A percentile compares a stretch with the other conserved stretches of the same genome.
These are phyloP conservation scores for Citrus glauca DNA, from an alignment of 345 rosid species.

Conservation along the genomic window DNA sequence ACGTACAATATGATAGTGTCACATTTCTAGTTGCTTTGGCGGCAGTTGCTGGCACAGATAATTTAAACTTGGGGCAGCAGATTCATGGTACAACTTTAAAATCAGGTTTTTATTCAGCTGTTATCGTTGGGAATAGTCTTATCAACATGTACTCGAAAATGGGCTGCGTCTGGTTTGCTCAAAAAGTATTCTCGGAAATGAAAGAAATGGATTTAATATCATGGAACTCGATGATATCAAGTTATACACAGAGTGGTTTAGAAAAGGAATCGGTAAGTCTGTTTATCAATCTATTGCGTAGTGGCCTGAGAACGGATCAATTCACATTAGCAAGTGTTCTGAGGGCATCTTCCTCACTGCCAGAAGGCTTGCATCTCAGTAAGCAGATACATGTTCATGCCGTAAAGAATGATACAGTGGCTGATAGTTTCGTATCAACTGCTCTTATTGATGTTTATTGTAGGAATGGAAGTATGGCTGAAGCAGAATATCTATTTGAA, in stretches of 20 bases:
- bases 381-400: conserved; percentile 57
- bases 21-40: conserved; percentile 45
- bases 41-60: conserved; percentile 31
- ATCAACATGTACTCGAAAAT: conserved; percentile 51
- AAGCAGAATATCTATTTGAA: conserved; percentile 45
- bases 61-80: conserved; percentile 35
- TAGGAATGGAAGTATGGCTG: conserved; percentile 39
- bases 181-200: conserved; percentile 37
- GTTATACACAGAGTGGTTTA: conserved; percentile 35
- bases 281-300: conserved; percentile 36
- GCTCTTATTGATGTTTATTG: conserved; percentile 56
- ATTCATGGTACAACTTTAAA: conserved; percentile 48
- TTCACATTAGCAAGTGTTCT: conserved; percentile 52
- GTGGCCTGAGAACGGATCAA: conserved; percentile 41
- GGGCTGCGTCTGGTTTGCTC: conserved; percentile 26
- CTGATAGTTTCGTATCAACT: conserved; percentile 48
- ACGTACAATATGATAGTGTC: conserved; percentile 40
- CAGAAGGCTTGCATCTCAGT: conserved; percentile 35
- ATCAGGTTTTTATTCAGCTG: conserved; percentile 38
- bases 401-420: conserved; percentile 25
- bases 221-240: conserved; percentile 59
- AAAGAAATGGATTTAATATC: conserved; percentile 51
- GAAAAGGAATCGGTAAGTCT: conserved; percentile 37
- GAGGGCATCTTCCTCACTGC: conserved; percentile 45
- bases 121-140: conserved; percentile 47